Percentiles rank a stretch among this genome's conserved stretches.
These are phyloP conservation scores for Sporormia fimetaria DNA, from an alignment of 495 filamentous ascomycete species.

Conservation along the genomic window DNA sequence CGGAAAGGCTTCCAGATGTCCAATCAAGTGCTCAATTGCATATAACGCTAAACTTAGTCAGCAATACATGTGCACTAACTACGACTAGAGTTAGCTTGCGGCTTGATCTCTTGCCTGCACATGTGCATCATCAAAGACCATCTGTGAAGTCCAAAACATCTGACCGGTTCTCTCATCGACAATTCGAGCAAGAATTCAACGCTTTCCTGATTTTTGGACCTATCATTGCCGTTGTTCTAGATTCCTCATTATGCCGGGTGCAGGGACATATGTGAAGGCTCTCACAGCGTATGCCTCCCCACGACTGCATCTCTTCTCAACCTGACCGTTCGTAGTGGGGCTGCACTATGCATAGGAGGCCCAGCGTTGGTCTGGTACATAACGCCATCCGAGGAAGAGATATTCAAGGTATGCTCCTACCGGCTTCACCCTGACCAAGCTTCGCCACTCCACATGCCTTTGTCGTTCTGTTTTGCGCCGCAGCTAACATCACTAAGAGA, in stretches of 20 bases:
- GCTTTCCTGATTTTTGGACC: too few species aligned
- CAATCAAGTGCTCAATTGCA: too few species aligned
- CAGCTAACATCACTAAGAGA: slow-evolving; percentile 37
- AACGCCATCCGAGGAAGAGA: slow-evolving; percentile 78
- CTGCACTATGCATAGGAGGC: slow-evolving; percentile 62
- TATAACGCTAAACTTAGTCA: too few species aligned
- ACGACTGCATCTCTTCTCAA: slow-evolving; percentile 4
- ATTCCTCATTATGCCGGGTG: slow-evolving; percentile 7
- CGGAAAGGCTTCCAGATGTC: too few species aligned
- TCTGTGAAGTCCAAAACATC: too few species aligned
- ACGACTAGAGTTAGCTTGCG: too few species aligned
- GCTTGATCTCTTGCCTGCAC: too few species aligned
- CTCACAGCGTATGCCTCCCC: slow-evolving; percentile 10
- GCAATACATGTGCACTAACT: too few species aligned
- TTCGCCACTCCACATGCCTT: not conserved
- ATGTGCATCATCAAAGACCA: too few species aligned
- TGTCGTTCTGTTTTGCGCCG: slow-evolving; percentile 1
- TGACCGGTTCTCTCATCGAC: too few species aligned
- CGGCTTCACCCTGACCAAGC: not conserved
- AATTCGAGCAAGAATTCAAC: too few species aligned
- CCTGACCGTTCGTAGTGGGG: slow-evolving; percentile 43
- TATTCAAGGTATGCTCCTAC: slow-evolving; percentile 48
- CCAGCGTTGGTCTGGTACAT: slow-evolving; percentile 73
- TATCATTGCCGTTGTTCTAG: not conserved
- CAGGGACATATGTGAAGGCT: slow-evolving; percentile 17